These are phyloP conservation scores for Teunomyces stri DNA, from an alignment of 805 yeast species.

Conservation along the genomic window DNA sequence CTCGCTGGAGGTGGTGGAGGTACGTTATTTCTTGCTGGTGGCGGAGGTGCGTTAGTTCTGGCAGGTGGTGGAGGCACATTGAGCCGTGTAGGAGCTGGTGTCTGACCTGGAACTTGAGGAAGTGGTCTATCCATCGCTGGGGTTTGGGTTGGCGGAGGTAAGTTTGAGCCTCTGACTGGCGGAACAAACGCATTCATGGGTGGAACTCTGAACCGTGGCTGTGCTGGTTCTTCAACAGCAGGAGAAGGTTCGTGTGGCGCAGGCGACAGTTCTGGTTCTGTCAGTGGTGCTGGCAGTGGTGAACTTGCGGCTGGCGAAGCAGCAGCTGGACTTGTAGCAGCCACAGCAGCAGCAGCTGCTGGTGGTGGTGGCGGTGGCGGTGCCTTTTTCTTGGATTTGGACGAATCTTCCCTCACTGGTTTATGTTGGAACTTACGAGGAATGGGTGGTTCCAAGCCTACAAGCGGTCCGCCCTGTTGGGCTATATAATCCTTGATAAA, in stretches of 20 bases:
- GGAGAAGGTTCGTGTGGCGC: constrained; percentile 8
- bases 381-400: constrained; percentile 34
- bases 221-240: constrained; percentile 11
- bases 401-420: constrained; percentile 16
- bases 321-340: constrained; percentile 11
- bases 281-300: constrained; percentile 10
- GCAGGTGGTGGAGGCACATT: constrained; percentile 12
- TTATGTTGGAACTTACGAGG: constrained; percentile 55
- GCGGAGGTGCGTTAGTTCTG: constrained; percentile 9
- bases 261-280: constrained; percentile 10
- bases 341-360: constrained; percentile 6
- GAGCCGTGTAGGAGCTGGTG: constrained; percentile 3
- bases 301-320: constrained; percentile 9
- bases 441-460: constrained; percentile 81
- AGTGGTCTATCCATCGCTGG: constrained; percentile 14
- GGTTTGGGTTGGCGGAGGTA: constrained; percentile 19
- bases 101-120: constrained; percentile 14
- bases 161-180: constrained; percentile 19
- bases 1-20: constrained; percentile 10
- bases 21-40: constrained; percentile 13
- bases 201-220: constrained; percentile 35
- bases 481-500: constrained; percentile 77
- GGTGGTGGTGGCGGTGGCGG: constrained; percentile 43
- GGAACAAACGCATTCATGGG: constrained; percentile 33
- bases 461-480: constrained; percentile 74